Percentiles rank a stretch among this genome's conserved stretches.
Conservation (phyloP, 805 yeast genomes). For the Candida montana region DNA sequence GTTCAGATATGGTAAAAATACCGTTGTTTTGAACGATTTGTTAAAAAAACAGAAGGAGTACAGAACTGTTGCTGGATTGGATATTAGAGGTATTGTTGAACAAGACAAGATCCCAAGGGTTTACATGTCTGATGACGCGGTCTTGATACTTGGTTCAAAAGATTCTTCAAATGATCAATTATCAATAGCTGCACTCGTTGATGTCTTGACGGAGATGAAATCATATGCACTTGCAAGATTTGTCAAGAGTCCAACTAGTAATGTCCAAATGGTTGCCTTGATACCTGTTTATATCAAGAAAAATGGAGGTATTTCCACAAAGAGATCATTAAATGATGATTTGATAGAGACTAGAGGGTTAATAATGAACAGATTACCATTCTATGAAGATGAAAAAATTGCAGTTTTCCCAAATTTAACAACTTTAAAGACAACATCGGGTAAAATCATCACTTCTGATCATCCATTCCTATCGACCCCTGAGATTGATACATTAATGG, state of each 20-base stretch:
- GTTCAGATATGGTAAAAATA: slow-evolving; percentile 59
- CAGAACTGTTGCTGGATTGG: slow-evolving; percentile 48
- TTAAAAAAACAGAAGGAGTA: slow-evolving; percentile 39
- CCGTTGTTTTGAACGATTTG: slow-evolving; percentile 47
- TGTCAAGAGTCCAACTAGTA: slow-evolving; percentile 45
- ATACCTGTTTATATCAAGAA: slow-evolving; percentile 39
- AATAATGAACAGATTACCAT: slow-evolving; percentile 56
- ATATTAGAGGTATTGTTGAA: slow-evolving; percentile 56
- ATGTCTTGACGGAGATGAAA: slow-evolving; percentile 43
- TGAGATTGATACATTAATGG: slow-evolving; percentile 39
- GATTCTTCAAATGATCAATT: slow-evolving; percentile 33
- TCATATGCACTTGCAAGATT: slow-evolving; percentile 57
- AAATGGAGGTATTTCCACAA: slow-evolving; percentile 13
- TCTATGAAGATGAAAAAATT: slow-evolving; percentile 65
- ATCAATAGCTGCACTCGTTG: slow-evolving; percentile 44
- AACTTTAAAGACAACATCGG: slow-evolving; percentile 30
- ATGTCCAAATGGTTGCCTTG: slow-evolving; percentile 49
- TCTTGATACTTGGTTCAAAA: slow-evolving; percentile 42
- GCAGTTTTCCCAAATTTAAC: slow-evolving; percentile 44
- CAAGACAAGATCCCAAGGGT: slow-evolving; percentile 48
- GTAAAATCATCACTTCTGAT: slow-evolving; percentile 20
- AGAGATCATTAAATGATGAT: slow-evolving; percentile 21
- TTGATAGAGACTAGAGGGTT: slow-evolving; percentile 34
- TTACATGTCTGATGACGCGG: slow-evolving; percentile 54
- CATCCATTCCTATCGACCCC: slow-evolving; percentile 29